phyloP scores from a whole-genome alignment of 805 yeast species.

The Clavispora santaluciae region DNA sequence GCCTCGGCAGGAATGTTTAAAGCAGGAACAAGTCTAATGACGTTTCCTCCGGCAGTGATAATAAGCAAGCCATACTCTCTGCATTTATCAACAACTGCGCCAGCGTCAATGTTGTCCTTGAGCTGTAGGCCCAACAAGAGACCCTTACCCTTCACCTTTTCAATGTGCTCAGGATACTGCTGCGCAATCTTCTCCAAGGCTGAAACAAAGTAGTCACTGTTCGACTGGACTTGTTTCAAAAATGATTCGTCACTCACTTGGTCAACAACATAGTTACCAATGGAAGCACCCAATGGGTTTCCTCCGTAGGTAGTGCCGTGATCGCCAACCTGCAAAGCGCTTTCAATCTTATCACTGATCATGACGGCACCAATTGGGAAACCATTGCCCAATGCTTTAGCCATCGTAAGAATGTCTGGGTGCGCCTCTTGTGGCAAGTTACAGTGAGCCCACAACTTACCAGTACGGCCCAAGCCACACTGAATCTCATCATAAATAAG shows the following conservation, averaged over 20 bases:
- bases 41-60: constrained; percentile 90
- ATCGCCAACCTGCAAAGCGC: constrained; percentile 77
- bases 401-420: constrained; percentile 92
- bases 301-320: constrained; percentile 99
- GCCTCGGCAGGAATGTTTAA: constrained; percentile 71
- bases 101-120: constrained; percentile 48
- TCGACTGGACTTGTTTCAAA: constrained; percentile 52
- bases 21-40: constrained; percentile 89
- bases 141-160: constrained; percentile 83
- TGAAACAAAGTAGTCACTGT: constrained; percentile 52
- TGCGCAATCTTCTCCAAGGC: constrained; percentile 48
- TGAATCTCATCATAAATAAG: constrained; percentile 94
- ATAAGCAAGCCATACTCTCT: constrained; percentile 77
- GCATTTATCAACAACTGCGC: constrained; percentile 59
- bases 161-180: constrained; percentile 56
- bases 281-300: constrained; percentile 83
- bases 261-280: constrained; percentile 72
- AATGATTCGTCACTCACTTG: constrained; percentile 60
- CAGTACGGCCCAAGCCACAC: constrained; percentile 93
- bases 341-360: constrained; percentile 75
- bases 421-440: constrained; percentile 72
- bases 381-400: constrained; percentile 96
- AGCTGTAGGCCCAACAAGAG: constrained; percentile 82
- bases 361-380: constrained; percentile 94
- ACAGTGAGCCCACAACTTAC: constrained; percentile 89